Conservation (phyloP, 1,284 basidiomycete genomes). For the Cutaneotrichosporon cutaneum region DNA sequence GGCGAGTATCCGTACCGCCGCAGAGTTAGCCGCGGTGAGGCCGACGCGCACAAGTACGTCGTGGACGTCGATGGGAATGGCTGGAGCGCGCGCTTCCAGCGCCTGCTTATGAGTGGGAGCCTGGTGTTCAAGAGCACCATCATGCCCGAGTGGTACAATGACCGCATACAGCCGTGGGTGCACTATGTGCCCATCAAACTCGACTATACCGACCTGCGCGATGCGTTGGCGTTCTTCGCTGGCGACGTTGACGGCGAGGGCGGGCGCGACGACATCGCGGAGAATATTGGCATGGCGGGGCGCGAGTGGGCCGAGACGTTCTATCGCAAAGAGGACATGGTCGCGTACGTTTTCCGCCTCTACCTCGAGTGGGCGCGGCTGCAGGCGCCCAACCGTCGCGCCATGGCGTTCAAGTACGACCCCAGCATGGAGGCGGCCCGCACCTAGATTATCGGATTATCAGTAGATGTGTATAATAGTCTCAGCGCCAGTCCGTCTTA, state of each 20-base stretch:
- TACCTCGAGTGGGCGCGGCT: conserved; percentile 50
- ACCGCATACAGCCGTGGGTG: conserved; percentile 54
- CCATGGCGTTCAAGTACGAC: conserved; percentile 39
- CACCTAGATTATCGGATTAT: neutral
- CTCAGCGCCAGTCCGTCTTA: neutral
- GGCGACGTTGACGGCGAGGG: conserved; percentile 32
- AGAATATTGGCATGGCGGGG: conserved; percentile 49
- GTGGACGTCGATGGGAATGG: conserved; percentile 63
- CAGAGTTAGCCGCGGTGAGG: conserved; percentile 33
- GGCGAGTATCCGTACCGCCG: conserved; percentile 33
- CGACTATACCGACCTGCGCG: conserved; percentile 54
- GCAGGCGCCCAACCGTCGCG: conserved; percentile 26
- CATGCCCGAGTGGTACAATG: conserved; percentile 53
- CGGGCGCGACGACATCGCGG: conserved; percentile 49
- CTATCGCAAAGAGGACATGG: conserved; percentile 51
- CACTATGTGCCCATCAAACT: conserved; percentile 55
- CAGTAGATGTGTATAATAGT: neutral
- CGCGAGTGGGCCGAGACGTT: conserved; percentile 47
- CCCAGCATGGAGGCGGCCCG: conserved; percentile 28
- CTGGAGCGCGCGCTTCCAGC: conserved; percentile 64
- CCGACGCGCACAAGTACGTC: conserved; percentile 40
- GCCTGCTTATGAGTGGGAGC: conserved; percentile 43
- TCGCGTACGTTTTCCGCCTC: conserved; percentile 46
- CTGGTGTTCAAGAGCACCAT: conserved; percentile 49
- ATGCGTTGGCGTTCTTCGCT: conserved; percentile 46